Conservation (phyloP, 2,329 filamentous ascomycete genomes). For the Xylaria sp. region DNA sequence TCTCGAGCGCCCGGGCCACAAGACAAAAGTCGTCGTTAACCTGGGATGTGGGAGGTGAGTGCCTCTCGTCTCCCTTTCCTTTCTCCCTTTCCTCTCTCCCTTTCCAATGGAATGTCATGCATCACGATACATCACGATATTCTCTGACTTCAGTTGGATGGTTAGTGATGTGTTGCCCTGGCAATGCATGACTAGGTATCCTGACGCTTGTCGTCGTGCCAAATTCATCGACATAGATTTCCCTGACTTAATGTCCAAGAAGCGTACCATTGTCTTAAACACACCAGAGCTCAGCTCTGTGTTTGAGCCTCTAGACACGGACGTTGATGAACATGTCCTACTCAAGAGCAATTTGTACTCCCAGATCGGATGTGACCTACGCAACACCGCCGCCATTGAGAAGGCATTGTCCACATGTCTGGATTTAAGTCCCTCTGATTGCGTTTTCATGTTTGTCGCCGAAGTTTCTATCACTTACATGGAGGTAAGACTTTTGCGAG, state of each 20-base stretch:
- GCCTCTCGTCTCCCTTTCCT: constrained; percentile 18
- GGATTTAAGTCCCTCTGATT: constrained; percentile 66
- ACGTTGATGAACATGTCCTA: constrained; percentile 59
- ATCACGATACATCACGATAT: too few relatives aligned
- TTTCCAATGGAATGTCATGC: neutral
- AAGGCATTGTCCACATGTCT: constrained; percentile 67
- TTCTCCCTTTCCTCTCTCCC: constrained; percentile 13
- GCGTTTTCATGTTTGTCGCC: constrained; percentile 80
- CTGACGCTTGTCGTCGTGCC: constrained; percentile 64
- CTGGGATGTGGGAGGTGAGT: constrained; percentile 89
- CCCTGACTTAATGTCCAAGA: constrained; percentile 79
- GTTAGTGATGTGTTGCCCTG: constrained; percentile 86
- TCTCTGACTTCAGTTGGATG: constrained; percentile 22
- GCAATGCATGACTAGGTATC: constrained; percentile 77
- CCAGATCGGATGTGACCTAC: constrained; percentile 83
- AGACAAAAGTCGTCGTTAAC: constrained; percentile 81
- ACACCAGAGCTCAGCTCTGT: constrained; percentile 68
- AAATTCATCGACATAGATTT: constrained; percentile 90
- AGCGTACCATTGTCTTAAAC: constrained; percentile 72
- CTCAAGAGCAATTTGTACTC: constrained; percentile 76
- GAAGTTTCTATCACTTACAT: constrained; percentile 95
- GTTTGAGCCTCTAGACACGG: constrained; percentile 56
- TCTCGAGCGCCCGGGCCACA: constrained; percentile 63
- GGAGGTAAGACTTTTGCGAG: constrained; percentile 56
- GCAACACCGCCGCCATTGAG: constrained; percentile 71